Base-by-base conservation (phyloP, 192 early-diverging fungal species). In the Mortierella alpina region DNA sequence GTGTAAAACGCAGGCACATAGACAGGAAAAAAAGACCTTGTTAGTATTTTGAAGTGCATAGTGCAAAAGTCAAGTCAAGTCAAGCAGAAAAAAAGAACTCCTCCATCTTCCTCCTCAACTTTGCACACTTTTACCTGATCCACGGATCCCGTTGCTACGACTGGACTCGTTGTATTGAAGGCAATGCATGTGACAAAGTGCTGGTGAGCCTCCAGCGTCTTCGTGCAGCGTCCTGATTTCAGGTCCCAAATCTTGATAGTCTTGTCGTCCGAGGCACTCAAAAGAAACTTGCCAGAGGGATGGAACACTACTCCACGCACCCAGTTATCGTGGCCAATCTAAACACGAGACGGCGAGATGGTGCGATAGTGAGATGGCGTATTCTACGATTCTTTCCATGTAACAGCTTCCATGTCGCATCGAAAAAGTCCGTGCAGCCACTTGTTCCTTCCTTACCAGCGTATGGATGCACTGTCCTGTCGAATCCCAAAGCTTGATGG, bases 241-340 rank as follows among this genome's bases (percentile, higher is more conserved):
- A 97, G 83, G 68, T 98, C 95, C 97, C 97, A 99, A 39, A 95
- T 84, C 49, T 92, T 88, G 64, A 99, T 85, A 0, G 95, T 91
- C 73, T 96, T 97, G 82, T 99, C 97, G 71, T 99, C 97, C 0
- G 94, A 93, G 2, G 92, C 93, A 41, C 91, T 92, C 10, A 97
- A 68, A 5, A 99, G 76, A 66, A 86, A 92, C 68, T 94, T 95
- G 46, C 94, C 96, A 53, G 87, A 91, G 0, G 96, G 93, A 58
- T 96, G 94, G 71, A 96, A 91, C 1, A 89, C 88, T 50, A 98
- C 79, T 47, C 92, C 94, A 48, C 96, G 92, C 12, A 97, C 89
- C 96, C 96, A 97, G 75, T 96, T 96, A 57, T 97, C 96, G 72
- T 97, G 96, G 12, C 96, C 96, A 40, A 88, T 82, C 92, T 93